Percentiles rank a stretch among this genome's conserved stretches.
Conservation (phyloP, 177 flowering plant genomes). For the Tripterygium wilfordii region DNA sequence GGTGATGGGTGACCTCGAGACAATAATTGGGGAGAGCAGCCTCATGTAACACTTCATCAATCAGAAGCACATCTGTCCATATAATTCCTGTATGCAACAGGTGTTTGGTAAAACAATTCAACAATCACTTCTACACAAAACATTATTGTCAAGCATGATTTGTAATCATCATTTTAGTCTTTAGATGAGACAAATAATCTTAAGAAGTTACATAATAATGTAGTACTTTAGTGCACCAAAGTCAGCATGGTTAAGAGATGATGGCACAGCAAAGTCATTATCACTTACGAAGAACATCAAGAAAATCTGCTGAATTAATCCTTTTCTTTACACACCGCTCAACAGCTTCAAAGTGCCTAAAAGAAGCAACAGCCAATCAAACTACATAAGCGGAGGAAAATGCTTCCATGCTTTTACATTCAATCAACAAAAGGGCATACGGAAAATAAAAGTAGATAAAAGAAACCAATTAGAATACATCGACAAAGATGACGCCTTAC, state of each 20-base stretch:
- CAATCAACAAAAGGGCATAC: too few species aligned
- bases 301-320: constrained; percentile 43
- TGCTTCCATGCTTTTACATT: too few species aligned
- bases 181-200: too few species aligned
- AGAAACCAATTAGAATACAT: background rate
- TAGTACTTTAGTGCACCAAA: background rate
- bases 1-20: constrained; percentile 55
- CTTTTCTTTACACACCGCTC: constrained; percentile 46
- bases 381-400: too few species aligned
- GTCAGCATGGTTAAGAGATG: background rate
- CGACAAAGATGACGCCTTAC: constrained; percentile 26
- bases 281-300: constrained; percentile 64
- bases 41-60: constrained; percentile 86
- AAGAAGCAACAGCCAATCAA: constrained; percentile 12
- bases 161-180: too few species aligned
- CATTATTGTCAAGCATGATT: too few species aligned
- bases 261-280: background rate
- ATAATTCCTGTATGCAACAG: constrained; percentile 48
- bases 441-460: background rate
- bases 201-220: too few species aligned
- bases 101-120: constrained; percentile 7
- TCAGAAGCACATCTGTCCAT: constrained; percentile 72
- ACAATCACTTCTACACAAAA: too few species aligned
- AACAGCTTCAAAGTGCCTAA: constrained; percentile 71
- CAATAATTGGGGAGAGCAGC: constrained; percentile 59